Evolutionary conservation across 345 rosid species (phyloP).

Genomic region (Heritiera fomes): DNA sequence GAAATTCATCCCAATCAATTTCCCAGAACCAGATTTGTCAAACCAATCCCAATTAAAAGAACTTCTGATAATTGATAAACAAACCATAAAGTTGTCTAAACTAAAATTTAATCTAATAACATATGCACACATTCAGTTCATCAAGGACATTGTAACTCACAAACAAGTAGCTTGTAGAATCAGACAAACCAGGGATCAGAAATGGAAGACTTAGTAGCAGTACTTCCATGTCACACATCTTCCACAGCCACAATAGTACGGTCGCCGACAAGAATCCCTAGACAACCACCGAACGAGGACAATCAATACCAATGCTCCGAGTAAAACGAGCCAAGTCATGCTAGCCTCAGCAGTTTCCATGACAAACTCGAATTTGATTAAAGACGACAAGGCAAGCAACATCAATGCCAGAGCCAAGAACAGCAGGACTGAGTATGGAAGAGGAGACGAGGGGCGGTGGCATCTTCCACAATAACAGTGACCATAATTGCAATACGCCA

Average conservation of each 20-base stretch:
- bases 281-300: conserved; percentile 39
- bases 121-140: conserved; percentile 2
- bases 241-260: conserved; percentile 37
- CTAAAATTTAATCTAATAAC: neutral
- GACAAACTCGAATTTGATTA: conserved; percentile 35
- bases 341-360: conserved; percentile 30
- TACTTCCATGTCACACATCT: conserved; percentile 33
- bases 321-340: conserved; percentile 48
- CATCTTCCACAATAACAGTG: conserved; percentile 49
- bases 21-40: too few relatives aligned
- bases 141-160: conserved; percentile 1
- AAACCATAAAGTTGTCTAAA: neutral
- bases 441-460: conserved; percentile 25
- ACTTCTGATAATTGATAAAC: too few relatives aligned
- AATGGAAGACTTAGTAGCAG: conserved; percentile 29
- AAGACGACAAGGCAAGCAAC: conserved; percentile 43
- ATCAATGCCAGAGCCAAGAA: conserved; percentile 43
- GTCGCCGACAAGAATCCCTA: conserved; percentile 26
- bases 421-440: conserved; percentile 43
- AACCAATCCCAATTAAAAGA: too few relatives aligned
- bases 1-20: too few relatives aligned
- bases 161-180: neutral
- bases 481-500: conserved; percentile 25
- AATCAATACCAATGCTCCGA: conserved; percentile 29
- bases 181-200: conserved; percentile 15